A percentile compares a stretch with the other conserved stretches of the same genome.
These are phyloP conservation scores for Tulasnella calospora DNA, from an alignment of 768 basidiomycete genomes.

Conservation along the genomic window DNA sequence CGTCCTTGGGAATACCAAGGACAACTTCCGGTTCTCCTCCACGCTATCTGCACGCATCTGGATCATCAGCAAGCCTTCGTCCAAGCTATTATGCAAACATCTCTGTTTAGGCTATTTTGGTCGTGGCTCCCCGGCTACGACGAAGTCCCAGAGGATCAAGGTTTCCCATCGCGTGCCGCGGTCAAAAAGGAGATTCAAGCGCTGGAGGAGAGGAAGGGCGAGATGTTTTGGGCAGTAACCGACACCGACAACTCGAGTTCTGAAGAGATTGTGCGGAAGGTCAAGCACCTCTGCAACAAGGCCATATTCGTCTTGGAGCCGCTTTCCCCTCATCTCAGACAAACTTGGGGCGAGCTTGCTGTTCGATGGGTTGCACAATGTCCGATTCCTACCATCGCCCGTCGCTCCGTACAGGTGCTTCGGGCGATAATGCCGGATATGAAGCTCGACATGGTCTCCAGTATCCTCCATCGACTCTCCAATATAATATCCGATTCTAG, in stretches of 20 bases:
- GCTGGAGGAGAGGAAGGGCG: constrained; percentile 56
- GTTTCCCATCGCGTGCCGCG: constrained; percentile 44
- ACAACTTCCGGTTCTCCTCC: constrained; percentile 69
- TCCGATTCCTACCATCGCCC: constrained; percentile 77
- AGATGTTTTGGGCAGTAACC: constrained; percentile 57
- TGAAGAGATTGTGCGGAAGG: constrained; percentile 46
- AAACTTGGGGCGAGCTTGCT: constrained; percentile 75
- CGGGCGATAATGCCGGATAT: constrained; percentile 70
- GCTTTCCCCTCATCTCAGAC: constrained; percentile 60
- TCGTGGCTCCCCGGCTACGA: constrained; percentile 77
- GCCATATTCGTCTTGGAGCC: constrained; percentile 65
- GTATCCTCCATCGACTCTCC: constrained; percentile 75
- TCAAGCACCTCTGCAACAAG: constrained; percentile 61
- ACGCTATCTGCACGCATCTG: constrained; percentile 73
- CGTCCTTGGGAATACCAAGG: constrained; percentile 68
- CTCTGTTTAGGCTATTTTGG: constrained; percentile 79
- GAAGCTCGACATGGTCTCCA: constrained; percentile 65
- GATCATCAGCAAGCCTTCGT: constrained; percentile 71
- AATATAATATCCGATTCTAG: constrained; percentile 76
- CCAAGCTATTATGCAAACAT: constrained; percentile 63
- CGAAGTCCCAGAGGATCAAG: constrained; percentile 54
- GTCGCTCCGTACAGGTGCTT: constrained; percentile 86
- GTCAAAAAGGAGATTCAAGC: constrained; percentile 50
- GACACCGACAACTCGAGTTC: constrained; percentile 35
- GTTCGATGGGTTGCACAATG: constrained; percentile 82